A percentile compares a stretch with the other conserved stretches of the same genome.
Evolutionary conservation across 179 eudicot genomes (phyloP).

Genomic region (Gypsophila paniculata): DNA sequence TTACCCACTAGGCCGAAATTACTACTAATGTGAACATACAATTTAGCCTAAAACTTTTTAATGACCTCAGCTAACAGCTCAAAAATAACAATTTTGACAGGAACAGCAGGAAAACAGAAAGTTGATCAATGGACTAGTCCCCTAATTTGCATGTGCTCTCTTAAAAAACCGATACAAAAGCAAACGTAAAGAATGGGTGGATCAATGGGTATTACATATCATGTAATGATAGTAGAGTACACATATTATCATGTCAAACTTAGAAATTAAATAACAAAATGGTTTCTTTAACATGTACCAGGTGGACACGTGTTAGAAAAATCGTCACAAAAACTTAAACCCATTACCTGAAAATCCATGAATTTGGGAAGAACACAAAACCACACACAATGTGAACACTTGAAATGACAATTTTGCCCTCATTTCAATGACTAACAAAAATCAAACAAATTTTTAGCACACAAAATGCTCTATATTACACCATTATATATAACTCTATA

Average conservation of each 20-base stretch:
- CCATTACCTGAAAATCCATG: slow-evolving; percentile 73
- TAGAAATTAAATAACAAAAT: not conserved
- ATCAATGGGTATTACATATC: too few species aligned
- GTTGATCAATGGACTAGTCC: too few species aligned
- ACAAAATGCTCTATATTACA: slow-evolving; percentile 14
- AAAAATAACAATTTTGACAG: too few species aligned
- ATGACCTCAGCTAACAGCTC: too few species aligned
- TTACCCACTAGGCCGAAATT: not conserved
- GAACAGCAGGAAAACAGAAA: too few species aligned
- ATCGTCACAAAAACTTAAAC: not conserved
- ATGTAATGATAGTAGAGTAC: not conserved
- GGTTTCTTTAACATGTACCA: too few species aligned
- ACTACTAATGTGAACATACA: too few species aligned
- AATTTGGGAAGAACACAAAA: slow-evolving; percentile 32
- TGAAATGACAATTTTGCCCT: slow-evolving; percentile 33
- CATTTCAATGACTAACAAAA: slow-evolving; percentile 29
- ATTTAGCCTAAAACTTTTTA: too few species aligned
- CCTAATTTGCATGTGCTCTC: too few species aligned
- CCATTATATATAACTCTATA: slow-evolving; percentile 18
- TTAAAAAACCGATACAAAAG: too few species aligned
- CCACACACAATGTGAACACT: slow-evolving; percentile 32
- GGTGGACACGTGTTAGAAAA: too few species aligned
- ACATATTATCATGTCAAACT: slow-evolving; percentile 11
- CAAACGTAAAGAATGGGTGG: too few species aligned
- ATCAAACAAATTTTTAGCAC: slow-evolving; percentile 15